Conservation (phyloP, 1,284 basidiomycete species). For the Ceratobasidium sp. region DNA sequence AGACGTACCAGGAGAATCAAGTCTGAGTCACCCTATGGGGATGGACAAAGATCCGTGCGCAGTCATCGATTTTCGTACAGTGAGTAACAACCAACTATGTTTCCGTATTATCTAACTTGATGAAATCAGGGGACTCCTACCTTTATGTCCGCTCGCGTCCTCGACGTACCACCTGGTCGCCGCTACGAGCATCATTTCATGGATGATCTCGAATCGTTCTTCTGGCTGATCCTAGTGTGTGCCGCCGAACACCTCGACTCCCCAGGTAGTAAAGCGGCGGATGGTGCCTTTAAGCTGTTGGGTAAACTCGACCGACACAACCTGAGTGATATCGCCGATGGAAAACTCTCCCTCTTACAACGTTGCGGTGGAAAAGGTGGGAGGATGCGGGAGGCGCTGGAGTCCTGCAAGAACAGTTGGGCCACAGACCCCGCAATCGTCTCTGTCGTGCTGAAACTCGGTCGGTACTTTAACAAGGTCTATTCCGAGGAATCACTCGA, state of each 20-base stretch:
- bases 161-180: not conserved
- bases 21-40: not conserved
- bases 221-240: conserved; percentile 24
- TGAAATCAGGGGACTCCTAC: conserved; percentile 12
- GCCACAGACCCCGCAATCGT: not conserved
- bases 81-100: not conserved
- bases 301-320: not conserved
- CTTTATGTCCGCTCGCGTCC: conserved; percentile 15
- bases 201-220: conserved; percentile 32
- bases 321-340: not conserved
- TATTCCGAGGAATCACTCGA: no score
- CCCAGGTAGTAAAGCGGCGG: not conserved
- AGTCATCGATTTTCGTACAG: conserved; percentile 28
- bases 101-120: not conserved
- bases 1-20: not conserved
- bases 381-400: not conserved
- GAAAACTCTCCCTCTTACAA: no score
- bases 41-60: not conserved
- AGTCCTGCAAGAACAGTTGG: not conserved
- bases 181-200: conserved; percentile 15
- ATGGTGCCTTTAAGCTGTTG: not conserved
- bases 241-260: conserved; percentile 14
- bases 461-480: not conserved
- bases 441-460: not conserved
- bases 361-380: no score